These are phyloP conservation scores for Pichia sp. DNA, from an alignment of 1,139 yeast genomes.

Conservation along the genomic window DNA sequence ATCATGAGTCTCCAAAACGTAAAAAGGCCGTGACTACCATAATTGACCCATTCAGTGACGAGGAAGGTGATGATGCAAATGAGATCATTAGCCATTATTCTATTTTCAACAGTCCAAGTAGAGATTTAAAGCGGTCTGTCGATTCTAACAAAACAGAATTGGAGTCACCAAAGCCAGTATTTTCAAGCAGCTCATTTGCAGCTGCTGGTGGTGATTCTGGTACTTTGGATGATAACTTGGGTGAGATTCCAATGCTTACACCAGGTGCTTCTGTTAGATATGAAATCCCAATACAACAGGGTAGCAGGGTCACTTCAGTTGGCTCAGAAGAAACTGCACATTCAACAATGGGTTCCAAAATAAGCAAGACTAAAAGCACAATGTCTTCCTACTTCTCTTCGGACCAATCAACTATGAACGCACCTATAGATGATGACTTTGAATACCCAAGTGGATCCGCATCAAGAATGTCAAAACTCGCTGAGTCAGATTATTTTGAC, in stretches of 20 bases:
- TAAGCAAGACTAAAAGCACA: conserved; percentile 14
- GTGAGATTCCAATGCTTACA: conserved; percentile 18
- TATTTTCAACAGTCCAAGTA: conserved; percentile 22
- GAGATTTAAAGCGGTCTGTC: conserved; percentile 26
- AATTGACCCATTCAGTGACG: conserved; percentile 35
- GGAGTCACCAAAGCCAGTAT: conserved; percentile 60
- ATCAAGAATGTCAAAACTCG: conserved; percentile 2
- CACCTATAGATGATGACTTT: conserved; percentile 19
- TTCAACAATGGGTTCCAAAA: conserved; percentile 6
- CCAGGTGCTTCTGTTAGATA: conserved; percentile 14
- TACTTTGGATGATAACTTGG: conserved; percentile 20
- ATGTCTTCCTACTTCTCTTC: conserved; percentile 15
- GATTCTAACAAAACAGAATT: conserved; percentile 34
- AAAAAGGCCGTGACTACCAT: conserved; percentile 39
- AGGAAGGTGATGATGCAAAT: conserved; percentile 18
- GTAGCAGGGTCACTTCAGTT: conserved; percentile 10
- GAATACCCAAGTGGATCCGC: conserved; percentile 8
- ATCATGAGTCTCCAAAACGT: conserved; percentile 62
- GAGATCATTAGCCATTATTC: conserved; percentile 12
- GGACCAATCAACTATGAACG: conserved; percentile 13
- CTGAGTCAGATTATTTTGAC: conserved; percentile 11
- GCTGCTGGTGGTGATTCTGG: conserved; percentile 37
- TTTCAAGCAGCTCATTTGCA: conserved; percentile 55
- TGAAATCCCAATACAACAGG: conserved; percentile 12
- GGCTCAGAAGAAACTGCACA: conserved; percentile 10